Evolutionary conservation across 2,329 filamentous ascomycete species (phyloP).

Genomic region (Calonectria hawksworthii): DNA sequence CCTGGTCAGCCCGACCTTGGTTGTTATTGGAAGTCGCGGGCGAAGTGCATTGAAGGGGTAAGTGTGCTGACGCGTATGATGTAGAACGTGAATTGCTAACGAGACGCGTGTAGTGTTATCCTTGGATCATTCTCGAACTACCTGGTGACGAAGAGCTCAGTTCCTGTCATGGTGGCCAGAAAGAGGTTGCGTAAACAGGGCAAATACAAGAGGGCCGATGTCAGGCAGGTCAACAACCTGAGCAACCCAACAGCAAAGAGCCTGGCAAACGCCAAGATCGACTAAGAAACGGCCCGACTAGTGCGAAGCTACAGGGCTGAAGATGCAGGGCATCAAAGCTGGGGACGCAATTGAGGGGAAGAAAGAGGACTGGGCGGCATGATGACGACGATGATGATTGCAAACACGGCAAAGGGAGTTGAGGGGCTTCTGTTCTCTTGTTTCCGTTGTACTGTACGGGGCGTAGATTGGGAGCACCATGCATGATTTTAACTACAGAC

Average conservation of each 20-base stretch:
- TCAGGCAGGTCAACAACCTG: slow-evolving; percentile 86
- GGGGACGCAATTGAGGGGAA: background rate
- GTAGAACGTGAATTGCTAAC: slow-evolving; percentile 47
- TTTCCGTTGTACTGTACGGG: slow-evolving; percentile 23
- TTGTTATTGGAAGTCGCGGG: slow-evolving; percentile 92
- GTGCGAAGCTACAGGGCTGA: background rate
- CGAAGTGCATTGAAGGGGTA: slow-evolving; percentile 94
- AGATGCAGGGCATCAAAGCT: background rate
- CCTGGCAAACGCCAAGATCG: slow-evolving; percentile 81
- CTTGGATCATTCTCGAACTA: slow-evolving; percentile 98
- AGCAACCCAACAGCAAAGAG: slow-evolving; percentile 76
- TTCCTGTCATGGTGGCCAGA: slow-evolving; percentile 97
- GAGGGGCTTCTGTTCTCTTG: slow-evolving; percentile 27
- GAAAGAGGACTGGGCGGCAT: background rate
- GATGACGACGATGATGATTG: slow-evolving; percentile 16
- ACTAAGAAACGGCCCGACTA: slow-evolving; percentile 59
- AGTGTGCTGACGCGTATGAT: slow-evolving; percentile 50
- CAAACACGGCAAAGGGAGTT: slow-evolving; percentile 25
- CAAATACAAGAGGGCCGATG: slow-evolving; percentile 78
- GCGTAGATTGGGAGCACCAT: slow-evolving; percentile 25
- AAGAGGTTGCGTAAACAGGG: slow-evolving; percentile 90
- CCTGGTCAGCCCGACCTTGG: slow-evolving; percentile 88
- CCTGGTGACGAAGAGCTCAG: slow-evolving; percentile 94
- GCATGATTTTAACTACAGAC: slow-evolving; percentile 20
- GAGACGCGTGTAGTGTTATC: slow-evolving; percentile 76